A percentile compares a stretch with the other conserved stretches of the same genome.
These are phyloP conservation scores for Edaphochlamys debaryana DNA, from an alignment of 139 green algal species.

Conservation along the genomic window DNA sequence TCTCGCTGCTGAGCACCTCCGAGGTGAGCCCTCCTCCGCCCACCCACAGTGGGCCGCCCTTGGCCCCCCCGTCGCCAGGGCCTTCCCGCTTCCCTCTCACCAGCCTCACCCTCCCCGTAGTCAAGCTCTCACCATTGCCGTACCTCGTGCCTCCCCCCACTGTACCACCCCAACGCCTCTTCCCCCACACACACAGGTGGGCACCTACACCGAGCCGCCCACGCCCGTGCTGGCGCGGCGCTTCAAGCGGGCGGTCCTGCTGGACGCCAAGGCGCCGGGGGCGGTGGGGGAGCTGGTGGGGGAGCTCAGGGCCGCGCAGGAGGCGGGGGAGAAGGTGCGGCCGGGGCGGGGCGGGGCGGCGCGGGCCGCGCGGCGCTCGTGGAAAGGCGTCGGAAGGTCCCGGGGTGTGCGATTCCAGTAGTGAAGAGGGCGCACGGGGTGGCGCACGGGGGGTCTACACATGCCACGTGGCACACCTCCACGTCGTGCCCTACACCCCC, in stretches of 20 bases:
- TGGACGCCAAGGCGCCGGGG: slow-evolving; percentile 28
- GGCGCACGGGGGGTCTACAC: no score
- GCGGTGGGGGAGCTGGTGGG: background rate
- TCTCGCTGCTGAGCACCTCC: slow-evolving; percentile 11
- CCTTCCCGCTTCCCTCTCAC: no score
- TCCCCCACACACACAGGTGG: slow-evolving; percentile 16
- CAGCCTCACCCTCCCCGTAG: no score
- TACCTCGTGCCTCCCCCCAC: no score
- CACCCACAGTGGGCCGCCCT: no score
- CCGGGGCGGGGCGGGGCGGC: background rate
- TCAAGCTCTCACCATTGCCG: no score
- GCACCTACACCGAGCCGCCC: slow-evolving; percentile 5
- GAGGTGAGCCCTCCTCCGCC: no score
- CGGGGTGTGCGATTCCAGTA: background rate
- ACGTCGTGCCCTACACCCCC: no score
- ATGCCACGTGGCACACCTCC: no score
- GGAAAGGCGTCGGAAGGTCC: background rate
- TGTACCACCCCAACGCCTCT: no score
- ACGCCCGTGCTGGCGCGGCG: background rate
- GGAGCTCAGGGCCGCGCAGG: slow-evolving; percentile 4
- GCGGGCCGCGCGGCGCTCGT: background rate
- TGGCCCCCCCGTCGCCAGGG: no score
- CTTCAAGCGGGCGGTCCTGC: slow-evolving; percentile 1
- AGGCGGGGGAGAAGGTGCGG: slow-evolving; percentile 9
- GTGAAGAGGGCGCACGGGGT: no score